phyloP scores from a whole-genome alignment of 805 yeast species.

The Starmera pachycereana region DNA sequence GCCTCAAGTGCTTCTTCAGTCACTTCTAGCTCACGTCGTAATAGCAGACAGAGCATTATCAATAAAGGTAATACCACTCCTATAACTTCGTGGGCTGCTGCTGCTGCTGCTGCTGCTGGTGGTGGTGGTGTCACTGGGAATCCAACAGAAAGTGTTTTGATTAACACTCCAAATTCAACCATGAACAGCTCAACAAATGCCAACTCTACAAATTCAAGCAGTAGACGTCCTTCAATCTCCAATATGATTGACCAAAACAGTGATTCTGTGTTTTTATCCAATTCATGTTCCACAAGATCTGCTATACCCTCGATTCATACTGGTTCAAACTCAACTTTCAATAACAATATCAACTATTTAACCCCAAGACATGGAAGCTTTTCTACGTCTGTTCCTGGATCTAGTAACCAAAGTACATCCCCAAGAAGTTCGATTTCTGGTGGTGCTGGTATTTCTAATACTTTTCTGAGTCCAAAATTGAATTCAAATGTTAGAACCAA shows the following conservation, averaged over 20 bases:
- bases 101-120: too few relatives aligned
- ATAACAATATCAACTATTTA: too few relatives aligned
- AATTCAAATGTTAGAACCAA: not conserved
- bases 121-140: too few relatives aligned
- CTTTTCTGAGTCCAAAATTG: constrained; percentile 4
- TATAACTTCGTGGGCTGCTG: too few relatives aligned
- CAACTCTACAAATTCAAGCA: not conserved
- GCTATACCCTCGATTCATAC: too few relatives aligned
- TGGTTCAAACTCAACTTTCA: not conserved
- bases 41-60: not conserved
- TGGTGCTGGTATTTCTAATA: not conserved
- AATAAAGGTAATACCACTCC: too few relatives aligned
- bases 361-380: not conserved
- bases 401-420: too few relatives aligned
- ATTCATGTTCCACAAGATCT: not conserved
- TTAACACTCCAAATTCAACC: too few relatives aligned
- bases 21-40: not conserved
- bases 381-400: too few relatives aligned
- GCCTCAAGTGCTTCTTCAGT: not conserved
- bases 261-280: not conserved
- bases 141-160: too few relatives aligned
- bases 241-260: not conserved
- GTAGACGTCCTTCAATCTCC: not conserved
- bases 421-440: too few relatives aligned
- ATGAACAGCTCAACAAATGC: too few relatives aligned